Evolutionary conservation across 805 yeast species (phyloP).

Genomic region (Nakazawaea pomicola): DNA sequence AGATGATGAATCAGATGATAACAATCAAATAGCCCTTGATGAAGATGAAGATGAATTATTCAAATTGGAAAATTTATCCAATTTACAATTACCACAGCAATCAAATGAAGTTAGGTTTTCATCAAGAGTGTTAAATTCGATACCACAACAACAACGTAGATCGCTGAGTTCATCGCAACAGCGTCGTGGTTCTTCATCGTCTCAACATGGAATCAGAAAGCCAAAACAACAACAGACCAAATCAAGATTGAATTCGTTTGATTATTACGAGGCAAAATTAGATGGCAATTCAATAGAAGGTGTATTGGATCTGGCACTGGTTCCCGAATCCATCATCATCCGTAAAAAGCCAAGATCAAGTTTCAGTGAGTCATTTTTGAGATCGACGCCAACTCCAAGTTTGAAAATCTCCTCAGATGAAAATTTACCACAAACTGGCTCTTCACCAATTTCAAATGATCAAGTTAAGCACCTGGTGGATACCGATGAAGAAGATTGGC

Average conservation of each 20-base stretch:
- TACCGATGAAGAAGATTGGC: slow-evolving; percentile 98
- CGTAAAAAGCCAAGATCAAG: slow-evolving; percentile 28
- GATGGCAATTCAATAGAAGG: slow-evolving; percentile 13
- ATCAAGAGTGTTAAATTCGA: slow-evolving; percentile 11
- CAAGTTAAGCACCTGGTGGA: slow-evolving; percentile 40
- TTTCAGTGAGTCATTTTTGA: slow-evolving; percentile 36
- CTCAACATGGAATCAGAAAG: slow-evolving; percentile 27
- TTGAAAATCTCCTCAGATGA: slow-evolving; percentile 8
- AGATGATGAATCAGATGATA: slow-evolving; percentile 31
- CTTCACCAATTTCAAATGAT: slow-evolving; percentile 13
- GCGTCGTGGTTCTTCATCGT: slow-evolving; percentile 9
- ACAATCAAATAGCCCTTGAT: no score
- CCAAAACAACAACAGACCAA: slow-evolving; percentile 27
- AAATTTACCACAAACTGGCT: slow-evolving; percentile 13
- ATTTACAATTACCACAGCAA: neutral
- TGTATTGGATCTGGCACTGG: slow-evolving; percentile 20
- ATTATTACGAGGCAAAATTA: slow-evolving; percentile 30
- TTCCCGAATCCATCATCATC: slow-evolving; percentile 21
- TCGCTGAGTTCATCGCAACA: slow-evolving; percentile 7
- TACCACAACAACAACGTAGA: slow-evolving; percentile 3
- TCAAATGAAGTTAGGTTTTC: slow-evolving; percentile 7
- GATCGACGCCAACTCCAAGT: slow-evolving; percentile 20
- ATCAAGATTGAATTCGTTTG: slow-evolving; percentile 36
- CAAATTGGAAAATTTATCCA: slow-evolving; percentile 9
- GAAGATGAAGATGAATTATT: slow-evolving; percentile 30